A percentile compares a stretch with the other conserved stretches of the same genome.
Evolutionary conservation across 306 rosid species (phyloP).

Genomic region (Cicer chorassanicum): DNA sequence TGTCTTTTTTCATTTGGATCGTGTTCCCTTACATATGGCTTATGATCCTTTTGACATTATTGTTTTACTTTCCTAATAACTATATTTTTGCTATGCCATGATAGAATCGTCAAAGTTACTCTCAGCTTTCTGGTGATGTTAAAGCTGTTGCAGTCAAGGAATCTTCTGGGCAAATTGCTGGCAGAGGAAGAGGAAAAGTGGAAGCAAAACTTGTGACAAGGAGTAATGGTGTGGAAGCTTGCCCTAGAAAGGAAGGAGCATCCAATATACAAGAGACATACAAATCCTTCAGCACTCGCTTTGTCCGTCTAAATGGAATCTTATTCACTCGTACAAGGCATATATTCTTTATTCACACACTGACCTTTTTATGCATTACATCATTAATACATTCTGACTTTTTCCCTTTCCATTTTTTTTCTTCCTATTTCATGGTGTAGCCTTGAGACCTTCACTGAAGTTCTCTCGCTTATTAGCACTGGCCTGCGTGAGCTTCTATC

Average conservation of each 20-base stretch:
- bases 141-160: constrained; percentile 66
- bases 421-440: constrained; percentile 48
- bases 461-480: constrained; percentile 66
- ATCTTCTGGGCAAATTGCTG: constrained; percentile 54
- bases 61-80: constrained; percentile 17
- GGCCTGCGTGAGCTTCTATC: constrained; percentile 68
- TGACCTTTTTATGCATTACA: neutral
- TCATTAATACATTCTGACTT: constrained; percentile 35
- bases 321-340: constrained; percentile 94
- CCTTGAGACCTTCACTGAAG: constrained; percentile 86
- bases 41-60: constrained; percentile 6
- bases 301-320: constrained; percentile 94
- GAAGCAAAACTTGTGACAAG: constrained; percentile 57
- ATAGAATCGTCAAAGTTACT: constrained; percentile 89
- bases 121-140: constrained; percentile 68
- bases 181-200: constrained; percentile 72
- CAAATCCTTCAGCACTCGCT: constrained; percentile 70
- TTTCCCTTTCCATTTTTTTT: constrained; percentile 4
- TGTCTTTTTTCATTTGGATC: neutral
- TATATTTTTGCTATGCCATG: constrained; percentile 30
- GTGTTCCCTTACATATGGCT: constrained; percentile 14
- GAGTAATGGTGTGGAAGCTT: constrained; percentile 52
- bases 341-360: neutral
- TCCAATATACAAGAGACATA: constrained; percentile 55
- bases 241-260: constrained; percentile 56